A percentile compares a stretch with the other conserved stretches of the same genome.
Evolutionary conservation across 345 rosid species (phyloP).

Genomic region (Melaleuca quinquenervia): DNA sequence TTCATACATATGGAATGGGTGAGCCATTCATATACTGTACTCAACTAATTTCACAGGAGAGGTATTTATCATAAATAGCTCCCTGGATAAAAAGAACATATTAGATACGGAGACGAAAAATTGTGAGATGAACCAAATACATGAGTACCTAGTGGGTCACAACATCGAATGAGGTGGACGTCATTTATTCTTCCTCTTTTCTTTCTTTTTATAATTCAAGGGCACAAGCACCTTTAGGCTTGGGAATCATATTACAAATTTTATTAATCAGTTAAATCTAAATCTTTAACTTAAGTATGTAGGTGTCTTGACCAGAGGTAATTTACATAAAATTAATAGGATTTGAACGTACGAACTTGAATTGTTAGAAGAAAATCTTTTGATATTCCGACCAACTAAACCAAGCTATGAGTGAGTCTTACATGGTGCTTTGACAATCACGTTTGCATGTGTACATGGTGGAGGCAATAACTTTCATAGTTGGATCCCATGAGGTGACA

Average conservation of each 20-base stretch:
- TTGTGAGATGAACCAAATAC: not conserved
- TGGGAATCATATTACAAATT: rapidly evolving
- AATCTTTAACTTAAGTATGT: not conserved
- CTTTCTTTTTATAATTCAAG: not conserved
- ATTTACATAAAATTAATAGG: not conserved
- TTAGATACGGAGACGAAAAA: not conserved
- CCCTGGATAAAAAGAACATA: not conserved
- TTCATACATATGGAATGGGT: not conserved
- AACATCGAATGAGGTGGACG: not conserved
- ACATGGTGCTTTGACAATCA: not conserved
- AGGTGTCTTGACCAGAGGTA: not conserved
- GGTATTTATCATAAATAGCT: not conserved
- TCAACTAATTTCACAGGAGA: not conserved
- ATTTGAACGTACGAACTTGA: not conserved
- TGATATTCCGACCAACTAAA: not conserved
- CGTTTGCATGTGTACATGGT: not conserved
- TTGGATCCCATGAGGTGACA: not conserved
- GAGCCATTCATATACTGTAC: not conserved
- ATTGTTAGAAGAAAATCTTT: not conserved
- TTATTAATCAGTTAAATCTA: not conserved
- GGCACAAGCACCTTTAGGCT: not conserved
- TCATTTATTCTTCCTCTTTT: not conserved
- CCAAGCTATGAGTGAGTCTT: not conserved
- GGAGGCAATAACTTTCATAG: not conserved
- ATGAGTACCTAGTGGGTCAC: not conserved